Evolutionary conservation across 345 rosid species (phyloP).

Genomic region (Pelargonium nanum): DNA sequence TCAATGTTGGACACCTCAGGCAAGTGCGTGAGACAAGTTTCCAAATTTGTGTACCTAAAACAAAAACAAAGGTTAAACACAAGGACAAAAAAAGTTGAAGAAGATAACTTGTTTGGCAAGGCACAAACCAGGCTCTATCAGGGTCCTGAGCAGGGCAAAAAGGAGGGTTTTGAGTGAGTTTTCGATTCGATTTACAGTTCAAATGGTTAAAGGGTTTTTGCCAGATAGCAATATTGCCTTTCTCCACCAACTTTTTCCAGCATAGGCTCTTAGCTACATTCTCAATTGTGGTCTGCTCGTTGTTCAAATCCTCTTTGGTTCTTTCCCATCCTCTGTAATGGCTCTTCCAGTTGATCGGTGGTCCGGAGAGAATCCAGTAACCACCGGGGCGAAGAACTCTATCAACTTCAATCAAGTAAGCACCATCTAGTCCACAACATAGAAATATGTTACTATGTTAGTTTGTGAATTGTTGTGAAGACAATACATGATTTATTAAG

Average conservation of each 20-base stretch:
- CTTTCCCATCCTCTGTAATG: conserved; percentile 34
- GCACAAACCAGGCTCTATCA: conserved; percentile 33
- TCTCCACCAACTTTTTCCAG: conserved; percentile 38
- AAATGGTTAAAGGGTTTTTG: conserved; percentile 31
- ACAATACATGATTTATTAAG: too few relatives aligned
- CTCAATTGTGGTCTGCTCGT: conserved; percentile 35
- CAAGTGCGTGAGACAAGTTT: conserved; percentile 31
- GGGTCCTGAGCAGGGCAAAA: conserved; percentile 25
- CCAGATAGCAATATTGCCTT: conserved; percentile 43
- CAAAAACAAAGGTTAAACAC: neutral
- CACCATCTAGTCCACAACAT: conserved; percentile 22
- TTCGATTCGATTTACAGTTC: conserved; percentile 11
- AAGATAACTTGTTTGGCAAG: too few relatives aligned
- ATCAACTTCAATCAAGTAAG: conserved; percentile 37
- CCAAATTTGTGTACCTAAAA: conserved; percentile 39
- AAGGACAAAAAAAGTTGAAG: too few relatives aligned
- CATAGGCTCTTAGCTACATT: conserved; percentile 33
- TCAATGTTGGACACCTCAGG: conserved; percentile 20
- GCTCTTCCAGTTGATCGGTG: conserved; percentile 41
- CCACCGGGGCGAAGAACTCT: conserved; percentile 42
- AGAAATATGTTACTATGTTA: too few relatives aligned
- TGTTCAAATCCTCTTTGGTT: conserved; percentile 23
- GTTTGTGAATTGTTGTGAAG: too few relatives aligned
- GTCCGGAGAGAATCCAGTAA: conserved; percentile 54
- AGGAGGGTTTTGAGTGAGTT: conserved; percentile 6